A percentile compares a stretch with the other conserved stretches of the same genome.
Conservation (phyloP, 202 grass and related monocot species). For the Cymbopogon flexuosus region DNA sequence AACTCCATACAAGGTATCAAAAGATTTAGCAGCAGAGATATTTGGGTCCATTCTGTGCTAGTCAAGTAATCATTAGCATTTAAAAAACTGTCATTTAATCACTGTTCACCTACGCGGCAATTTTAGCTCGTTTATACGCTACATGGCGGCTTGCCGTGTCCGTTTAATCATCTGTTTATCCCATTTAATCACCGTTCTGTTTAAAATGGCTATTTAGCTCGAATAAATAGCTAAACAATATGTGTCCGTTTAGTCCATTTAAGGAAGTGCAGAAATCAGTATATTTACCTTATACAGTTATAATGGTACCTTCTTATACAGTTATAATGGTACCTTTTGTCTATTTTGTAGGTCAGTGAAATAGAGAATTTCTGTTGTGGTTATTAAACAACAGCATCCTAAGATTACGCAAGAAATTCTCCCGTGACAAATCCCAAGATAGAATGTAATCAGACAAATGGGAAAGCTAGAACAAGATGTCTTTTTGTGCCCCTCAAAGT, state of each 20-base stretch:
- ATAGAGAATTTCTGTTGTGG: slow-evolving; percentile 21
- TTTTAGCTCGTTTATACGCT: not conserved
- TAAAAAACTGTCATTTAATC: not conserved
- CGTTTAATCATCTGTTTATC: not conserved
- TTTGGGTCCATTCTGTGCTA: not conserved
- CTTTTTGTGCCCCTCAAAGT: slow-evolving; percentile 54
- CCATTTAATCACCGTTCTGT: not conserved
- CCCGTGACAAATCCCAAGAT: not conserved
- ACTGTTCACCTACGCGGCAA: not conserved
- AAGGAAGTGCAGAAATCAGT: not conserved
- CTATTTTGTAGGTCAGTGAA: not conserved
- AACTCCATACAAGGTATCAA: not conserved
- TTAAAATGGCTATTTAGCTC: not conserved
- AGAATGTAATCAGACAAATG: slow-evolving; percentile 11
- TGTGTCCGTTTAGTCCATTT: not conserved
- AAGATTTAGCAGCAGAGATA: slow-evolving; percentile 3
- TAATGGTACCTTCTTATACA: slow-evolving; percentile 2
- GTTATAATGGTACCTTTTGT: slow-evolving; percentile 3
- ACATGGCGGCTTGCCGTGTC: not conserved
- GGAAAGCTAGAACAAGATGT: slow-evolving; percentile 35
- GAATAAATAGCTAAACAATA: not conserved
- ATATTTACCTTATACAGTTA: slow-evolving; percentile 11
- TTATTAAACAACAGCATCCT: slow-evolving; percentile 14
- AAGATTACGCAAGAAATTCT: slow-evolving; percentile 24
- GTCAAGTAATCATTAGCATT: not conserved